Evolutionary conservation across 75 land plant species (phyloP).

Genomic region (Picea sitchensis): DNA sequence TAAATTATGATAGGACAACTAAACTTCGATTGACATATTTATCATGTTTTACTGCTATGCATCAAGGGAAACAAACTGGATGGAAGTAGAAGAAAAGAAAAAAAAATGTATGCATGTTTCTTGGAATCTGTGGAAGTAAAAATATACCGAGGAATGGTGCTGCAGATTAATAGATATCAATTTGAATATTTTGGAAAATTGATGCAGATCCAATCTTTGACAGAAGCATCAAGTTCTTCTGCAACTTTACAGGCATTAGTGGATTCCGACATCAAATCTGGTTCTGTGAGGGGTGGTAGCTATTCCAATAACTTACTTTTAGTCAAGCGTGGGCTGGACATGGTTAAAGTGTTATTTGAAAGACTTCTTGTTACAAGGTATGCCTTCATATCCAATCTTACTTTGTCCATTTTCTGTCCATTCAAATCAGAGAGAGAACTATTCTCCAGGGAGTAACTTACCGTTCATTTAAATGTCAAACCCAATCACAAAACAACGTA

Average conservation of each 20-base stretch:
- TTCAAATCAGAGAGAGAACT: too few species aligned
- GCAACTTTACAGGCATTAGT: slow-evolving; percentile 47
- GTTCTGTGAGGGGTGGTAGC: slow-evolving; percentile 70
- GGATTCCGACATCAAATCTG: slow-evolving; percentile 44
- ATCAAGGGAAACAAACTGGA: too few species aligned
- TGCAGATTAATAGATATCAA: slow-evolving; percentile 3
- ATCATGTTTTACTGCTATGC: too few species aligned
- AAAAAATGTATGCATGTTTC: too few species aligned
- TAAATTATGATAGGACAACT: too few species aligned
- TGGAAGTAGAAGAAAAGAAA: too few species aligned
- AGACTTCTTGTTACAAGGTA: slow-evolving; percentile 69
- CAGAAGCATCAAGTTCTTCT: slow-evolving; percentile 53
- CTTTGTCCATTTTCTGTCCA: neutral
- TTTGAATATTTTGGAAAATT: neutral
- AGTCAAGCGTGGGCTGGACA: slow-evolving; percentile 89
- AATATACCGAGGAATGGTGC: neutral
- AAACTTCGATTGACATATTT: too few species aligned
- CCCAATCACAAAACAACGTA: too few species aligned
- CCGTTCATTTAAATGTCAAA: too few species aligned
- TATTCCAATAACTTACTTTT: slow-evolving; percentile 78
- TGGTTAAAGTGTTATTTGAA: slow-evolving; percentile 87
- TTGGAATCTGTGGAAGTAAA: too few species aligned
- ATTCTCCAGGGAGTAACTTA: too few species aligned
- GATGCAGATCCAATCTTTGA: slow-evolving; percentile 70
- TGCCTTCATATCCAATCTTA: slow-evolving; percentile 12